A percentile compares a stretch with the other conserved stretches of the same genome.
Conservation (phyloP, 257 asterid species). For the Solanum paucissectum region DNA sequence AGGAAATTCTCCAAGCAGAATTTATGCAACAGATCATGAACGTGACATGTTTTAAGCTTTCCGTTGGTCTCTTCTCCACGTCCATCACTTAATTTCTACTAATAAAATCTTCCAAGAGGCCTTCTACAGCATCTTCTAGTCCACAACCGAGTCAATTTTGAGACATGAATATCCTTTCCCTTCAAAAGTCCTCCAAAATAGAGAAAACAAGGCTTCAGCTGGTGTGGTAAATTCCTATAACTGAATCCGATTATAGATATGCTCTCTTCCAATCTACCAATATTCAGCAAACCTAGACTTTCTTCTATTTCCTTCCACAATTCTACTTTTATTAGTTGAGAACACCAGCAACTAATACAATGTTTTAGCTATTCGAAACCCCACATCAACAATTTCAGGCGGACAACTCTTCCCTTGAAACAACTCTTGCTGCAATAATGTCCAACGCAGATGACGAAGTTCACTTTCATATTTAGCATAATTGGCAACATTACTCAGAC, state of each 20-base stretch:
- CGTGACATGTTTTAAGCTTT: neutral
- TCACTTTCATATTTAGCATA: no score
- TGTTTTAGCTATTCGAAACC: no score
- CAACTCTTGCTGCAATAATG: no score
- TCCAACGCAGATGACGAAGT: no score
- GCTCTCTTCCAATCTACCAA: neutral
- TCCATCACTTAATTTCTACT: conserved; percentile 3
- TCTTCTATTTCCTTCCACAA: neutral
- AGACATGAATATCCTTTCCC: neutral
- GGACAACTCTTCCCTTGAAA: no score
- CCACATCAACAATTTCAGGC: no score
- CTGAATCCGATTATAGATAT: neutral
- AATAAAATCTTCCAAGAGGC: neutral
- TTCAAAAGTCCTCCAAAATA: neutral
- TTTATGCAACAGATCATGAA: neutral
- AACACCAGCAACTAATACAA: neutral
- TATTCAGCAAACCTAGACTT: neutral
- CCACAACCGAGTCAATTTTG: neutral
- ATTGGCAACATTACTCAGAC: no score
- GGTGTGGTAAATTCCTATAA: neutral
- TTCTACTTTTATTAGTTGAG: neutral
- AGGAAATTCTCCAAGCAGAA: neutral
- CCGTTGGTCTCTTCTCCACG: neutral
- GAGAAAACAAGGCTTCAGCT: conserved; percentile 2
- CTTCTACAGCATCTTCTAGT: neutral